Evolutionary conservation across 1,139 yeast genomes (phyloP), one percentile per base, ranked within the genome.

Genomic region (Geotrichum restrictum): DNA sequence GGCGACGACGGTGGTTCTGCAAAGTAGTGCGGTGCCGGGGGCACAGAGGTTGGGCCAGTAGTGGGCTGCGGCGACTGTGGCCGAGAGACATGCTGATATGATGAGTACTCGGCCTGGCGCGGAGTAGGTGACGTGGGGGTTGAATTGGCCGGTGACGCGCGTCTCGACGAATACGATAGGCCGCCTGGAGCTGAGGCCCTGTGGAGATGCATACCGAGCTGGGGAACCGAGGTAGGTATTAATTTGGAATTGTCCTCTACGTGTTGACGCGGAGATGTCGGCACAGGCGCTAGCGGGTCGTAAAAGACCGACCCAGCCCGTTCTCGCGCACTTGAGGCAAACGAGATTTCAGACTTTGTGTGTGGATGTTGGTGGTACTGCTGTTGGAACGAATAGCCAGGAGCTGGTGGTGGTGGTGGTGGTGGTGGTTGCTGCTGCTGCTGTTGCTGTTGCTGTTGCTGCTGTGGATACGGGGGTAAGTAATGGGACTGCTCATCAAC

Each of bases 261-360:
- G 14, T 34, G 51, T 33, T 47, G 51, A 7, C 49, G 48, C n/a
- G 61, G 49, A 54, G 59, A 33, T 43, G 55, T 48, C 49, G 61
- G 45, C 21, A 56, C 62, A 50, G 58, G 60, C 41, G 57, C 59
- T 48, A 61, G 50, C 21, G 66, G 66, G 40, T 64, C 66, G 48
- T 60, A 64, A 43, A 58, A 59, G 32, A 64, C 59, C 10, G 65
- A 59, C 21, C 55, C 54, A 18, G 63, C 56, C 45, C 62, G 50
- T 39, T 69, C 72, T n/a, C 66, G 61, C 7, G 49, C 33, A 37
- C 58, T n/a, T 41, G 56, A 48, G 19, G 27, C 41, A 22, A 50
- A 50, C n/a, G 53, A 45, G 14, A 49, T 49, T 40, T 50, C 53
- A 7, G 52, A 31, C 24, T 50, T 50, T 6, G 53, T 45, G 16